These are phyloP conservation scores for Aphanomyces cochlioides DNA, from an alignment of 352 stramenopile genomes.

Conservation along the genomic window DNA sequence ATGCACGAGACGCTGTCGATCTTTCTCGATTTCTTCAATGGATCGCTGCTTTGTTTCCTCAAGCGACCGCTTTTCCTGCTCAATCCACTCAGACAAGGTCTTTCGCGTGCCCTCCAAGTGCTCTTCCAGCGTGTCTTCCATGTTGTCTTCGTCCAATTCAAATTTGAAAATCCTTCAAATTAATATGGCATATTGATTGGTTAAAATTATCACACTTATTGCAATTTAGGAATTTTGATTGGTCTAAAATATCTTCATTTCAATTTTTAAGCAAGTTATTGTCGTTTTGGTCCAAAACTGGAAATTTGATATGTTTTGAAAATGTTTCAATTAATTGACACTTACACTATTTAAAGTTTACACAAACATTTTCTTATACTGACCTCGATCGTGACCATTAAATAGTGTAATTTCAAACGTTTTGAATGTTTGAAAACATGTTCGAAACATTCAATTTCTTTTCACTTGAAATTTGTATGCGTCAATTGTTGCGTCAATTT, in stretches of 20 bases:
- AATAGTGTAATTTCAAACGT: too few species aligned
- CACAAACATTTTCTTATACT: too few species aligned
- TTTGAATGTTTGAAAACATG: too few species aligned
- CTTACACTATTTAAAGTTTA: too few species aligned
- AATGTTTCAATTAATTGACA: too few species aligned
- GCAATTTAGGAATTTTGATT: neutral
- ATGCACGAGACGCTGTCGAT: conserved; percentile 13
- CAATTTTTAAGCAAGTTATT: too few species aligned
- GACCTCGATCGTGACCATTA: too few species aligned
- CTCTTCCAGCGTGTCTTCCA: conserved; percentile 9
- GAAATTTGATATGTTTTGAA: too few species aligned
- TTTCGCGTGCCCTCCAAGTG: conserved; percentile 1
- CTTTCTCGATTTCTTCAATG: conserved; percentile 16
- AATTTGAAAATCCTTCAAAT: neutral
- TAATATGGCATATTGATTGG: neutral
- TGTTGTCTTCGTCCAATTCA: neutral
- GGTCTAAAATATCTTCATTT: neutral
- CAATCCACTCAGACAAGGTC: conserved; percentile 6
- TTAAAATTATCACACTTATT: neutral
- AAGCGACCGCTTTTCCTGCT: conserved; percentile 9
- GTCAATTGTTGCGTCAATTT: too few species aligned
- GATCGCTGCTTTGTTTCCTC: conserved; percentile 18
- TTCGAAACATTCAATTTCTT: too few species aligned
- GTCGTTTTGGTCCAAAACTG: too few species aligned
- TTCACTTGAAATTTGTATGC: too few species aligned